Evolutionary conservation across 2,329 filamentous ascomycete genomes (phyloP), one percentile per base, ranked within the genome.

Genomic region (Arthroderma uncinatum): DNA sequence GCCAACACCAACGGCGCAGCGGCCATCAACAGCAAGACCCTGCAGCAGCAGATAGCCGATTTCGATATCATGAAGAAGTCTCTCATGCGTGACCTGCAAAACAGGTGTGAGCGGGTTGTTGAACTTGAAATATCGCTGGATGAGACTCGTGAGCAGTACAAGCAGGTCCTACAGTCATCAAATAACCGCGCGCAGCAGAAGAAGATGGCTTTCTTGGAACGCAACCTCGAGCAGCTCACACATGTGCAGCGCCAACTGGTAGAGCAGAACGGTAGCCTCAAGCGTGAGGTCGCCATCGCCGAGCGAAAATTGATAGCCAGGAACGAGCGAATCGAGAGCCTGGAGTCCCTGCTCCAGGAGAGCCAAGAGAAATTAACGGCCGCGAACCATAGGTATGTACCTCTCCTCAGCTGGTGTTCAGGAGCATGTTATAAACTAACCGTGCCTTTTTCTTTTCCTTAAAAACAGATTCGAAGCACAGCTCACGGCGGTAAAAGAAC

Each of bases 31-130:
- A 87, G 87, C 79, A 95, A 95, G 80, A 94, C 89, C 10, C 83
- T 97, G 47, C 90, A 95, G 70, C 92, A 98, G 76, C 93, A 97
- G 75, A 95, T 98, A 72, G 89, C 92, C 58, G 93, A 98, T 70
- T 98, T 98, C 66, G 93, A 98, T 73, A 87, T 89, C 59, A 98
- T 98, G 91, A 98, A 98, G 84, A 98, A 98, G 82, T 95, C 88
- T 63, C 79, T 98, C 64, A 98, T 98, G 93, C 88, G 93, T 58
- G 93, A 98, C 73, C 78, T 98, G 63, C 93, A 98, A 74, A 97
- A 98, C 78, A 86, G 93, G 60, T 98, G 93, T 73, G 93, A 98
- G 77, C 86, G 93, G 63, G 91, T 98, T 34, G 93, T 98, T 16
- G 93, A 98, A 78, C 83, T 98, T 28, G 93, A 98, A 74, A 98